Evolutionary conservation across 2,329 filamentous ascomycete species (phyloP).

Genomic region (Cladosporium sp.): DNA sequence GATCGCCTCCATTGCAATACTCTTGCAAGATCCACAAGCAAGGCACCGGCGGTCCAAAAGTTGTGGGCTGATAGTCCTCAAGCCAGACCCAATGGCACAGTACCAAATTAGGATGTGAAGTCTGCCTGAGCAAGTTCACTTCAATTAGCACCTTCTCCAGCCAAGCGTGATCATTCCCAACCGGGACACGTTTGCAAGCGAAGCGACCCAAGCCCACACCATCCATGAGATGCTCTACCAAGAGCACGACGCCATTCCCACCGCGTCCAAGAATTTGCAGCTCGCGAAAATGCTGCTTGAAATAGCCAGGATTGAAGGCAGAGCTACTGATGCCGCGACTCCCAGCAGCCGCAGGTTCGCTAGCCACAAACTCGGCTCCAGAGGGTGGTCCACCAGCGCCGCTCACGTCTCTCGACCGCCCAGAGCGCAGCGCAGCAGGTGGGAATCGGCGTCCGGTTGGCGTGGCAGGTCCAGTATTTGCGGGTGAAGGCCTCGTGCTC

Average conservation of each 20-base stretch:
- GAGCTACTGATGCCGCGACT: conserved; percentile 75
- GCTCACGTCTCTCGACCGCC: conserved; percentile 35
- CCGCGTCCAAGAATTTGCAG: conserved; percentile 83
- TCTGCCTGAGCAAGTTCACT: conserved; percentile 85
- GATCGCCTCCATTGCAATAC: conserved; percentile 91
- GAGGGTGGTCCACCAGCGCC: conserved; percentile 43
- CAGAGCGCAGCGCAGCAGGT: conserved; percentile 40
- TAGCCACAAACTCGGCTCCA: conserved; percentile 52
- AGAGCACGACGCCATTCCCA: conserved; percentile 88
- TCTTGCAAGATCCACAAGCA: conserved; percentile 97
- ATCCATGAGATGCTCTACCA: conserved; percentile 92
- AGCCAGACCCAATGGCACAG: conserved; percentile 98
- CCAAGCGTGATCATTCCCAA: conserved; percentile 91
- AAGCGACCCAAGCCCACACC: conserved; percentile 85
- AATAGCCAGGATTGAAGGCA: conserved; percentile 91
- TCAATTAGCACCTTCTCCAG: conserved; percentile 91
- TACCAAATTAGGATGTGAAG: conserved; percentile 92
- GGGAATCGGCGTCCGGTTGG: conserved; percentile 44
- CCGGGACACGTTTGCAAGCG: conserved; percentile 94
- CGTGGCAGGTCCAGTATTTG: conserved; percentile 40
- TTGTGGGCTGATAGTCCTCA: conserved; percentile 79
- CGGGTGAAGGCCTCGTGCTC: conserved; percentile 45
- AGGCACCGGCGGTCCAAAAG: conserved; percentile 84
- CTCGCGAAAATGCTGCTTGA: conserved; percentile 88
- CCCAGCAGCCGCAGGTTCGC: conserved; percentile 41